phyloP scores from a whole-genome alignment of 495 filamentous ascomycete genomes.

The Geopyxis carbonaria region DNA sequence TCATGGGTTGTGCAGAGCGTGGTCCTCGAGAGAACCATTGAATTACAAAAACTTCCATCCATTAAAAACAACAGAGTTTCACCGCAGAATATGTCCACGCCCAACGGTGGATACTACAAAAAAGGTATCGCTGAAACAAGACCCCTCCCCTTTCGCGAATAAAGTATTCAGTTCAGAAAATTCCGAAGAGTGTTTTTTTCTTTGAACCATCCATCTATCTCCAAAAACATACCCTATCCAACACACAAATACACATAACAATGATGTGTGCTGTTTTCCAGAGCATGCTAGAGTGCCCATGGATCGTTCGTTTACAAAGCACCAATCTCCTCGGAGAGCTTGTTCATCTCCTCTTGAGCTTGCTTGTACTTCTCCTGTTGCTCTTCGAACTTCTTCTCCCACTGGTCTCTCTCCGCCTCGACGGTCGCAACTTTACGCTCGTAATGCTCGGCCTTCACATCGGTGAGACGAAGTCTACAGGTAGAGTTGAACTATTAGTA shows the following conservation, averaged over 20 bases:
- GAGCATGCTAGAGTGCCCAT: too few species aligned
- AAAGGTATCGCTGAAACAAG: conserved; percentile 7
- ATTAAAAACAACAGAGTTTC: conserved; percentile 6
- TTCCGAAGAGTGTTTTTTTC: too few species aligned
- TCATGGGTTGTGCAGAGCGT: too few species aligned
- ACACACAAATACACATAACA: too few species aligned
- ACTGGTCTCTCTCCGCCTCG: conserved; percentile 70
- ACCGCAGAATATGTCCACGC: not conserved
- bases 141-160: not conserved
- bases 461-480: conserved; percentile 86
- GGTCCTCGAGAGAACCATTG: too few species aligned
- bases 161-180: too few species aligned
- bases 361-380: conserved; percentile 69
- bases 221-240: too few species aligned
- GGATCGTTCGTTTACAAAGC: conserved; percentile 48
- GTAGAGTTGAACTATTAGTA: conserved; percentile 1
- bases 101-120: not conserved
- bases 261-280: too few species aligned
- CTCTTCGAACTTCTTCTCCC: conserved; percentile 95
- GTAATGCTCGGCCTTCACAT: conserved; percentile 97
- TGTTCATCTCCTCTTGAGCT: conserved; percentile 82
- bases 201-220: too few species aligned
- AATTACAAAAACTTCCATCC: too few species aligned
- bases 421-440: conserved; percentile 98
- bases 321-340: conserved; percentile 73